These are phyloP conservation scores for Quercus aquifolioides DNA, from an alignment of 306 rosid genomes.

Conservation along the genomic window DNA sequence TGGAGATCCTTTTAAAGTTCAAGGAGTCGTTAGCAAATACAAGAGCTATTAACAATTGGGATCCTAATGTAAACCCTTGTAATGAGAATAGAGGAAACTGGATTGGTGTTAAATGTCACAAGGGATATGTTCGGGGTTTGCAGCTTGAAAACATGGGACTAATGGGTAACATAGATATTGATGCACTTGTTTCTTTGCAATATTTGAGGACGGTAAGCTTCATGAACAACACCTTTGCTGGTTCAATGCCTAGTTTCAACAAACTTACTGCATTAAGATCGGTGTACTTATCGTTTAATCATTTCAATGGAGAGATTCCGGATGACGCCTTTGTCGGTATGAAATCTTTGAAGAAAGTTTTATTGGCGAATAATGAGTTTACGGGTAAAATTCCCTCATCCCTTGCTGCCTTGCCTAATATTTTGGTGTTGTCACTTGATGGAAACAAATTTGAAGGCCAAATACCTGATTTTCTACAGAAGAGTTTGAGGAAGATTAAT, in stretches of 20 bases:
- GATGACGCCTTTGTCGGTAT: slow-evolving; percentile 56
- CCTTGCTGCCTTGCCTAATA: slow-evolving; percentile 46
- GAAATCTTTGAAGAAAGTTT: slow-evolving; percentile 48
- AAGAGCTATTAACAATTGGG: slow-evolving; percentile 49
- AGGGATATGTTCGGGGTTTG: slow-evolving; percentile 55
- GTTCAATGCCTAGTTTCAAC: slow-evolving; percentile 55
- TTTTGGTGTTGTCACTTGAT: slow-evolving; percentile 50
- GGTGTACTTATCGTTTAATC: slow-evolving; percentile 60
- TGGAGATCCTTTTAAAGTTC: slow-evolving; percentile 54
- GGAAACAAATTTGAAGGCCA: slow-evolving; percentile 72
- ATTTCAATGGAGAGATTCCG: slow-evolving; percentile 65
- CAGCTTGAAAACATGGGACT: slow-evolving; percentile 66
- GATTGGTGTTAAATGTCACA: slow-evolving; percentile 59
- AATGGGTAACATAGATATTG: slow-evolving; percentile 47
- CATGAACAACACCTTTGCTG: slow-evolving; percentile 78
- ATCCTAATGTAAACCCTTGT: slow-evolving; percentile 49
- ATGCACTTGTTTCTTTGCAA: slow-evolving; percentile 33
- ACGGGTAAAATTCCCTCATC: slow-evolving; percentile 72
- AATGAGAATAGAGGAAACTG: slow-evolving; percentile 38
- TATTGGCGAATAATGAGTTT: slow-evolving; percentile 55
- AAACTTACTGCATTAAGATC: slow-evolving; percentile 41
- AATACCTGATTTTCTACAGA: slow-evolving; percentile 50
- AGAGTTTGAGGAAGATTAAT: slow-evolving; percentile 36
- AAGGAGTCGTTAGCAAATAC: slow-evolving; percentile 37
- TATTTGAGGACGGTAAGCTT: slow-evolving; percentile 50